Evolutionary conservation across 345 rosid species (phyloP).

Genomic region (Lumnitzera racemosa): DNA sequence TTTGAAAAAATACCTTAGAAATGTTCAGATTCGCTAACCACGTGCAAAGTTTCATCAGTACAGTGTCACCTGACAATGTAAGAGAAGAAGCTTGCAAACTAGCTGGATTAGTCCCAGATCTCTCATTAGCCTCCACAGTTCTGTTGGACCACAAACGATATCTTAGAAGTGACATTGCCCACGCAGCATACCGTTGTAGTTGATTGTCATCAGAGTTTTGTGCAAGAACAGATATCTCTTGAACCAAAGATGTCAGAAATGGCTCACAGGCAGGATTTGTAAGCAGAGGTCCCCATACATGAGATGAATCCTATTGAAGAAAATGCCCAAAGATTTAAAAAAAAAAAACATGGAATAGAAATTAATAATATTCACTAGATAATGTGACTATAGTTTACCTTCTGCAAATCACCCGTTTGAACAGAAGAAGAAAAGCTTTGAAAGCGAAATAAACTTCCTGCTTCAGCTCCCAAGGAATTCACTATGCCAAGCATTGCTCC

Average conservation of each 20-base stretch:
- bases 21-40: slow-evolving; percentile 49
- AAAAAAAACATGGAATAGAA: not conserved
- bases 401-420: slow-evolving; percentile 28
- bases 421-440: slow-evolving; percentile 27
- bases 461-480: slow-evolving; percentile 76
- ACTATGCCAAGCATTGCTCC: slow-evolving; percentile 92
- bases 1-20: slow-evolving; percentile 33
- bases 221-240: slow-evolving; percentile 76
- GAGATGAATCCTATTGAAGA: slow-evolving; percentile 53
- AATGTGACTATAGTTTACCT: slow-evolving; percentile 28
- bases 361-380: no score
- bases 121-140: slow-evolving; percentile 17
- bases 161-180: slow-evolving; percentile 80
- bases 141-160: slow-evolving; percentile 54
- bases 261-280: slow-evolving; percentile 49
- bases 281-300: slow-evolving; percentile 48
- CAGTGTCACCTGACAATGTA: slow-evolving; percentile 52
- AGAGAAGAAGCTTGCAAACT: slow-evolving; percentile 36
- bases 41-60: slow-evolving; percentile 58
- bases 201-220: slow-evolving; percentile 65
- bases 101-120: slow-evolving; percentile 21
- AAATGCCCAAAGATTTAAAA: slow-evolving; percentile 12
- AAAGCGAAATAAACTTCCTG: slow-evolving; percentile 51
- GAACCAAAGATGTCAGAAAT: slow-evolving; percentile 49
- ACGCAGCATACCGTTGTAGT: slow-evolving; percentile 70